Evolutionary conservation across 83 land plant genomes (phyloP).

Genomic region (Picea mariana): DNA sequence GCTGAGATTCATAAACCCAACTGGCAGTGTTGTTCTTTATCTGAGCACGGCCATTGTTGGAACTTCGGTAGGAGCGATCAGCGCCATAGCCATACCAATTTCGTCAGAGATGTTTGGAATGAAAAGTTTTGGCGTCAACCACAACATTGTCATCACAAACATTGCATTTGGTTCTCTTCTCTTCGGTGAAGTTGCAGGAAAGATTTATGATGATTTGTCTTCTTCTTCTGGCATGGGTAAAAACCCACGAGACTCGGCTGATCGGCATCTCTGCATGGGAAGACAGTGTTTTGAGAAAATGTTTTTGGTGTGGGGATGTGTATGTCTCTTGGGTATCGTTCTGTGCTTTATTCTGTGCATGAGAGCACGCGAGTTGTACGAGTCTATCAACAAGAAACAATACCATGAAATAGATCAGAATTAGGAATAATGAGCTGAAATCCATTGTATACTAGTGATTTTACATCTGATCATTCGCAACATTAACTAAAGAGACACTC

Average conservation of each 20-base stretch:
- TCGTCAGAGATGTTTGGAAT: slow-evolving; percentile 47
- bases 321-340: too few species aligned
- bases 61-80: slow-evolving; percentile 47
- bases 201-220: neutral
- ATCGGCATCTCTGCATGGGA: slow-evolving; percentile 53
- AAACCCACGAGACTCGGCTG: too few species aligned
- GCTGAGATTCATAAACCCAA: slow-evolving; percentile 20
- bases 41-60: slow-evolving; percentile 45
- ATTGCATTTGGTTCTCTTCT: too few species aligned
- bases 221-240: neutral
- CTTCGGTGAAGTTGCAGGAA: slow-evolving; percentile 44
- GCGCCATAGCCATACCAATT: slow-evolving; percentile 50
- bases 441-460: too few species aligned
- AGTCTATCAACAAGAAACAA: neutral
- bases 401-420: too few species aligned
- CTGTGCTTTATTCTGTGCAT: too few species aligned
- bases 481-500: too few species aligned
- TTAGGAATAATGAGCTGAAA: too few species aligned
- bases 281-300: slow-evolving; percentile 37
- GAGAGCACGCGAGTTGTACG: neutral
- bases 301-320: slow-evolving; percentile 14
- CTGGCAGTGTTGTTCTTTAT: slow-evolving; percentile 11
- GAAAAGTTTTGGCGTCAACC: too few species aligned
- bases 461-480: too few species aligned
- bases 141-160: too few species aligned